Evolutionary conservation across 106 monocot species (phyloP).

Genomic region (Phalaenopsis equestris): DNA sequence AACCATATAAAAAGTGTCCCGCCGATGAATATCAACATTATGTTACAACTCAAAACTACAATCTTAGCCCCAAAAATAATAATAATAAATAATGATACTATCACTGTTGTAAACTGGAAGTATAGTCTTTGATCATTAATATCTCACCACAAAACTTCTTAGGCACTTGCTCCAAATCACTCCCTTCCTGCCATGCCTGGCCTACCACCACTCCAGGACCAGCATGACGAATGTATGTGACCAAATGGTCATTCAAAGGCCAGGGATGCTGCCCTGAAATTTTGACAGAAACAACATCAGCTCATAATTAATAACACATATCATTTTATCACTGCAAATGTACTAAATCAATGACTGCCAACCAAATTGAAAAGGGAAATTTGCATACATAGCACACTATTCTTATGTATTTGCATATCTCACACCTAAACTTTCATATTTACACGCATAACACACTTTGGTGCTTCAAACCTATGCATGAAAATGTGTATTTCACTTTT

Average conservation of each 20-base stretch:
- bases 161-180: conserved; percentile 58
- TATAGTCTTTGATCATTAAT: conserved; percentile 62
- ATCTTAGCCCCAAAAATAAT: too few species aligned
- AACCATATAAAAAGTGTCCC: too few species aligned
- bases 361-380: neutral
- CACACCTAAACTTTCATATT: too few species aligned
- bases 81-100: neutral
- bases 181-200: conserved; percentile 89
- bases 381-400: too few species aligned
- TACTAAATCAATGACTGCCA: neutral
- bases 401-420: too few species aligned
- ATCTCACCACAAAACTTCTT: conserved; percentile 77
- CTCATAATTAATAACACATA: neutral
- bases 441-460: too few species aligned
- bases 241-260: conserved; percentile 64
- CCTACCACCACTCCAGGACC: conserved; percentile 63
- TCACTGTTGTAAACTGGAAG: neutral
- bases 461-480: too few species aligned
- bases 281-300: neutral
- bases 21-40: too few species aligned
- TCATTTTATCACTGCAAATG: neutral
- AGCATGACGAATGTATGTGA: conserved; percentile 65
- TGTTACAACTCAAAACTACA: too few species aligned
- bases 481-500: too few species aligned
- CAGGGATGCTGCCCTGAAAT: conserved; percentile 42